Conservation (phyloP, 1,284 basidiomycete genomes). For the Sphaerobolus stellatus region DNA sequence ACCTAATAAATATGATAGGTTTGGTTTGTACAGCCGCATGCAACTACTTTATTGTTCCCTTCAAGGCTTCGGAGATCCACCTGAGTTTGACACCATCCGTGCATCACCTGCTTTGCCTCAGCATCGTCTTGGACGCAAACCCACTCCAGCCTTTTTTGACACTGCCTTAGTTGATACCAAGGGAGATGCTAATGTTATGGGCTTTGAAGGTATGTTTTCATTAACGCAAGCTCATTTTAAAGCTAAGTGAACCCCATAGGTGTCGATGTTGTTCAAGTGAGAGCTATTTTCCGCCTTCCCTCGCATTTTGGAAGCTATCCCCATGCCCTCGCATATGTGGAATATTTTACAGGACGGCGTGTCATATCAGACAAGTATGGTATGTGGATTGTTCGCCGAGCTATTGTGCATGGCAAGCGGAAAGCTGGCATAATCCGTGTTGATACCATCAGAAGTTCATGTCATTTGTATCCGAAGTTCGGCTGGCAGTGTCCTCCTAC, state of each 20-base stretch:
- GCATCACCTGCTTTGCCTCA: not conserved
- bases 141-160: not conserved
- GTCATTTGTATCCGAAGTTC: not conserved
- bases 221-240: too few relatives aligned
- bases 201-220: not conserved
- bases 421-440: not conserved
- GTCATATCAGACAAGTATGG: not conserved
- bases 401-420: not conserved
- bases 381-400: not conserved
- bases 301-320: not conserved
- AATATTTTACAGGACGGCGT: constrained; percentile 22
- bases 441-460: not conserved
- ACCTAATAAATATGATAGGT: not conserved
- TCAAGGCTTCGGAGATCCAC: not conserved
- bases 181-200: not conserved
- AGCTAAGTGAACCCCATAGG: not conserved
- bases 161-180: not conserved
- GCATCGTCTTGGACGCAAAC: too few relatives aligned
- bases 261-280: not conserved
- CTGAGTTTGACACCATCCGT: not conserved
- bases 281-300: constrained; percentile 4
- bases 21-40: not conserved
- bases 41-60: not conserved
- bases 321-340: constrained; percentile 21
- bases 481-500: not conserved